phyloP scores from a whole-genome alignment of 75 land plant genomes.

The Sequoia sempervirens region DNA sequence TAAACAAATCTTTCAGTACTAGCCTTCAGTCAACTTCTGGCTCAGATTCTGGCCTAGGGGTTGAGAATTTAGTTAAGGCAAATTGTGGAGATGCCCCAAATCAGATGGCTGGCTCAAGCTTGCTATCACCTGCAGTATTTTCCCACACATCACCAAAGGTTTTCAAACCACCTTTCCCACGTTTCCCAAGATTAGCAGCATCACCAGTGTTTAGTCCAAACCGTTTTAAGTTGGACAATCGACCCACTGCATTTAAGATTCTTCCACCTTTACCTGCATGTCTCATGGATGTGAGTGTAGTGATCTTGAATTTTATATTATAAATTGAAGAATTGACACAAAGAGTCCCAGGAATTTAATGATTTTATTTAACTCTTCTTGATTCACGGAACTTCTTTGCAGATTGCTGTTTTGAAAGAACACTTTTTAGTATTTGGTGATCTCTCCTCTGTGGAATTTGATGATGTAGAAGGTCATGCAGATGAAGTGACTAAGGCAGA shows the following conservation, averaged over 20 bases:
- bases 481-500: constrained; percentile 13
- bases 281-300: constrained; percentile 53
- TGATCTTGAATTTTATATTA: background rate
- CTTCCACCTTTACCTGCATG: constrained; percentile 67
- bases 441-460: constrained; percentile 61
- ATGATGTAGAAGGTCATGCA: constrained; percentile 36
- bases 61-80: constrained; percentile 15
- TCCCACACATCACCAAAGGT: constrained; percentile 31
- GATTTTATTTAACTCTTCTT: background rate
- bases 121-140: constrained; percentile 10
- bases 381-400: constrained; percentile 1
- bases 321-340: background rate
- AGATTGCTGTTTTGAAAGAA: constrained; percentile 56
- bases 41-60: background rate
- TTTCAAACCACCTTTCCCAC: constrained; percentile 22
- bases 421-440: constrained; percentile 77
- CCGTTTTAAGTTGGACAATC: constrained; percentile 80
- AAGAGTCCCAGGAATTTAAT: background rate
- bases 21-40: constrained; percentile 9
- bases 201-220: constrained; percentile 23
- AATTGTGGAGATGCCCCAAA: constrained; percentile 28
- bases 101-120: constrained; percentile 12
- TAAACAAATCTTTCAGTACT: constrained; percentile 13
- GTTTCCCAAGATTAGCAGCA: constrained; percentile 16
- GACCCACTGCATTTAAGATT: constrained; percentile 71